These are phyloP conservation scores for Lavandula angustifolia DNA, from an alignment of 257 asterid species.

Conservation along the genomic window DNA sequence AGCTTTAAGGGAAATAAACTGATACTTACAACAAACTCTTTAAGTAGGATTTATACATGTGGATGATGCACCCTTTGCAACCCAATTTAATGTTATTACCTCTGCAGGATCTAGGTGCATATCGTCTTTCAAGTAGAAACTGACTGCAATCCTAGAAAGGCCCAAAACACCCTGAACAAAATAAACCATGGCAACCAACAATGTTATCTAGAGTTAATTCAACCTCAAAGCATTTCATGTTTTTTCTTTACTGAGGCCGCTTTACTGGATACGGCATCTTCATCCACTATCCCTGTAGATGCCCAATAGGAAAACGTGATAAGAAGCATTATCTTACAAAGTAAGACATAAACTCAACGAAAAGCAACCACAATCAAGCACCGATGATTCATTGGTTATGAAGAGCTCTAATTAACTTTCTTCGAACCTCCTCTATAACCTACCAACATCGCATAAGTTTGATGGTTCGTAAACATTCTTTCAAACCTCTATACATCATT, in stretches of 20 bases:
- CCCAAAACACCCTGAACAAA: slow-evolving; percentile 98
- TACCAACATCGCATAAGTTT: slow-evolving; percentile 11
- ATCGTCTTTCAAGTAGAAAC: slow-evolving; percentile 95
- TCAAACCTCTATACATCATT: neutral
- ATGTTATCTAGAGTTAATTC: slow-evolving; percentile 84
- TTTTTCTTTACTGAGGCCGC: slow-evolving; percentile 56
- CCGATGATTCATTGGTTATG: neutral
- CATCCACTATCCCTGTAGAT: slow-evolving; percentile 67
- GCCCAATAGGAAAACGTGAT: slow-evolving; percentile 18
- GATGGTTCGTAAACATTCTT: neutral
- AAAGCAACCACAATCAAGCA: neutral
- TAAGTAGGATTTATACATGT: neutral
- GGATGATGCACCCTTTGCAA: neutral
- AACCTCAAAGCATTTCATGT: slow-evolving; percentile 71
- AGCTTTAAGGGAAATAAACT: slow-evolving; percentile 5
- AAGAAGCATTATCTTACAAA: neutral
- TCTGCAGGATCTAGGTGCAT: slow-evolving; percentile 97
- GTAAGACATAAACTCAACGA: neutral
- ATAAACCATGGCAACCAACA: slow-evolving; percentile 99
- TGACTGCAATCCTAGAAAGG: slow-evolving; percentile 91
- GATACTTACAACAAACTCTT: slow-evolving; percentile 13
- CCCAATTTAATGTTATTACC: slow-evolving; percentile 49
- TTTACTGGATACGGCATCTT: slow-evolving; percentile 53
- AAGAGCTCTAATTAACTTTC: neutral
- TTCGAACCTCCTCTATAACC: neutral